Evolutionary conservation across 441 rosid species (phyloP), one percentile per base, ranked within the genome.

Genomic region (Eutrema salsugineum): DNA sequence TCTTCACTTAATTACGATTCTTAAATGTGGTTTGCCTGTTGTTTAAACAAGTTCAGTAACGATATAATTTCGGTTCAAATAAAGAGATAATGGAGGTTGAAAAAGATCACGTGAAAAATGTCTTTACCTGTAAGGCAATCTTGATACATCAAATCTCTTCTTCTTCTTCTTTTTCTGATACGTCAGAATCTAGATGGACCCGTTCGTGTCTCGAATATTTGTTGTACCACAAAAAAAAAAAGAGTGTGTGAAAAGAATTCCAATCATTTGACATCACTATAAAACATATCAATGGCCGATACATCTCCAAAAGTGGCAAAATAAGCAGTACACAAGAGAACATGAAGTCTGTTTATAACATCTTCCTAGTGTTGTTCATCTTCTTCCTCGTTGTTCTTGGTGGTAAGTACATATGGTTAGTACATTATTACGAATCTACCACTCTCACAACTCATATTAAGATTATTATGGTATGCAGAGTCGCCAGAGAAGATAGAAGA

Each of bases 401-500:
- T 55, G 61, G 61, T 55, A 55, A 55, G 42, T 22, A 19, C n/a
- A 27, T 53, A 62, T 10, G 53, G 17, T 61, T 40, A 51, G 16
- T 43, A 30, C 32, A 16, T 35, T 33, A 33, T 35, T 71, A 53
- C 35, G 8, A 73, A 61, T 12, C 1, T 39, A 5, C 50, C 38
- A 51, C 63, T 14, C 10, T 63, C 38, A 17, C 30, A 8, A 14
- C 50, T 17, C 36, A 63, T 32, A 44, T 3, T 3, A 30, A 46
- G 30, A 30, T 8, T 27, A 32, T 20, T 17, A 49, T 42, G 14
- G 16, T 5, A 15, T 68, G 50, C 36, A 75, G 78, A 60, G 53
- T 20, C 47, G 16, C 54, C 66, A 30, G 60, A 55, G 53, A 75
- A 62, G 75, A 62, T 30, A 46, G 79, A 55, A 56, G 60, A 55